Evolutionary conservation across 225 moss, liverwort and hornwort genomes (phyloP), one percentile per base, ranked within the genome.

Genomic region (Polytrichum formosum): DNA sequence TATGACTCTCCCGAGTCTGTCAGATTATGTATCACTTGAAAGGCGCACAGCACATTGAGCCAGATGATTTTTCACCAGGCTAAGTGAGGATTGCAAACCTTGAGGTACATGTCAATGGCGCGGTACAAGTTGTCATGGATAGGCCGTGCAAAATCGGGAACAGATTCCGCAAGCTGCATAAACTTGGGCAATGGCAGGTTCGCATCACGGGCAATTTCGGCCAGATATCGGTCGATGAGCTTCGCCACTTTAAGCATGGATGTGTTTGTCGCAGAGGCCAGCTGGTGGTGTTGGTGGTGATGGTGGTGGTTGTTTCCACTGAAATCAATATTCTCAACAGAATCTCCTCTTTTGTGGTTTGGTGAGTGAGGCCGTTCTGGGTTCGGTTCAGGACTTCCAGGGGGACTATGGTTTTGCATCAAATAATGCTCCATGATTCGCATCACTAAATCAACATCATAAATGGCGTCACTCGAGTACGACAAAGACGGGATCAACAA

Each of bases 101-200:
- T 91, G 27, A 94, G 91, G 62, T 88, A 94, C 80, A 91, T 92
- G 76, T 94, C 91, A 65, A 94, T 90, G 61, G 81, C 88, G 26
- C 90, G 88, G 55, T 94, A 94, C 64, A 94, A 75, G 23, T 80
- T 85, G 63, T 94, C 91, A 23, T 94, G 90, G 64, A 77, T 76
- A 73, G 88, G 90, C 0, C 91, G 85, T 2, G 90, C 72, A 68
- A 79, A 90, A 61, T 82, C 91, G 37, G 90, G 91, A 16, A 92
- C 78, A 31, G 82, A 79, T 56, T 87, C 85, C 1, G 87, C 90
- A 61, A 92, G 83, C 64, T 84, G 78, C 28, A 82, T 72, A 62
- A 94, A 91, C 64, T 88, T 92, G 6, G 76, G 72, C 16, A 91
- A 65, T 6, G 80, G 80, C 71, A 92, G 78, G 60, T 91, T 87